phyloP scores from a whole-genome alignment of 108 stramenopile genomes.

The Cyclotella cryptica region DNA sequence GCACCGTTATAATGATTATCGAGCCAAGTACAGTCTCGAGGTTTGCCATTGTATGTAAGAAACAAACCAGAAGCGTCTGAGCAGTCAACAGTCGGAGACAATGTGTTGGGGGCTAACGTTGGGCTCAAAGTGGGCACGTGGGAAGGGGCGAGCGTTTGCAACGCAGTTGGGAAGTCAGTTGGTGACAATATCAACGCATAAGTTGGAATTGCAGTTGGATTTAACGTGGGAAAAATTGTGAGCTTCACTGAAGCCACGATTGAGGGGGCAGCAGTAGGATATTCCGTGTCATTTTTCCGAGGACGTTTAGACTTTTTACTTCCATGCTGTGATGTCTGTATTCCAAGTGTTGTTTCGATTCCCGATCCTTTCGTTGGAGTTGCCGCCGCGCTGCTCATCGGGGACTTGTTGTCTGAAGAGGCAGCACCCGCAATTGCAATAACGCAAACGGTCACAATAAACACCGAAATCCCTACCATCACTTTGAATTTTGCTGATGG shows the following conservation, averaged over 20 bases:
- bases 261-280: not conserved
- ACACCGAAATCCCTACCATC: constrained; percentile 10
- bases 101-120: constrained; percentile 17
- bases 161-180: constrained; percentile 1
- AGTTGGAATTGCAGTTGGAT: constrained; percentile 4
- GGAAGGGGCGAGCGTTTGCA: not conserved
- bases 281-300: not conserved
- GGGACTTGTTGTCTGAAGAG: constrained; percentile 4
- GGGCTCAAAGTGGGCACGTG: not conserved
- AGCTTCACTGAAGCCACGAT: not conserved
- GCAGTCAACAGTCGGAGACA: constrained; percentile 37
- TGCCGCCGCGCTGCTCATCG: not conserved
- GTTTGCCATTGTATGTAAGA: constrained; percentile 48
- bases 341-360: constrained; percentile 6
- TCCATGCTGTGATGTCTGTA: not conserved
- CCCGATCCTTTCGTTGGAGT: constrained; percentile 11
- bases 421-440: constrained; percentile 23
- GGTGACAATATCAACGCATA: not conserved
- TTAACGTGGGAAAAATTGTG: constrained; percentile 18
- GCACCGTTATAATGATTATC: constrained; percentile 54
- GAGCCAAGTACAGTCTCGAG: constrained; percentile 43
- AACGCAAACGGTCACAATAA: constrained; percentile 25
- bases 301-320: not conserved
- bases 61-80: constrained; percentile 25
- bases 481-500: constrained; percentile 41